These are phyloP conservation scores for Nitzschia putrida DNA, from an alignment of 108 stramenopile genomes.

Conservation along the genomic window DNA sequence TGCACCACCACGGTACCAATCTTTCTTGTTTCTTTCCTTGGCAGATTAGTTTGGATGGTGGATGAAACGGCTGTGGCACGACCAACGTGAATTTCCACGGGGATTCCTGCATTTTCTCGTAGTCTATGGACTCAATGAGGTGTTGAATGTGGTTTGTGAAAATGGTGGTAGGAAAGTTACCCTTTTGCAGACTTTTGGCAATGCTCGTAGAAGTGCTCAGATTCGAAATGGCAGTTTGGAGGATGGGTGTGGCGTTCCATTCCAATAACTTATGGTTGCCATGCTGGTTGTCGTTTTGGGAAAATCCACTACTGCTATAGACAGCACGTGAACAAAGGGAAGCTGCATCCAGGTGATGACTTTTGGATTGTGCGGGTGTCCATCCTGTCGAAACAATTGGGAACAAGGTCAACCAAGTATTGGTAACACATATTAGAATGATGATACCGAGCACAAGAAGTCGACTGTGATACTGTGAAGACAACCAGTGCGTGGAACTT, in stretches of 20 bases:
- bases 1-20: constrained; percentile 19
- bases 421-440: no score
- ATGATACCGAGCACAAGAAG: no score
- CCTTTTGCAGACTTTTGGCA: background rate
- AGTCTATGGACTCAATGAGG: constrained; percentile 4
- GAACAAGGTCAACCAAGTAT: no score
- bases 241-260: constrained; percentile 1
- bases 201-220: background rate
- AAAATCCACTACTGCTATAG: no score
- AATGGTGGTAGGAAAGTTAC: constrained; percentile 15
- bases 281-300: no score
- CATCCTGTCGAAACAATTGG: no score
- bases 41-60: constrained; percentile 1
- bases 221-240: background rate
- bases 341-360: no score
- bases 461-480: no score
- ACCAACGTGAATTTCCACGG: constrained; percentile 8
- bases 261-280: background rate
- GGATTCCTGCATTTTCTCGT: constrained; percentile 13
- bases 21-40: constrained; percentile 8
- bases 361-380: no score
- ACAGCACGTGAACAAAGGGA: no score
- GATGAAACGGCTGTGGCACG: background rate
- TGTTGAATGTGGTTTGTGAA: constrained; percentile 14
- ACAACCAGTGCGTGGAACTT: no score